phyloP scores from a whole-genome alignment of 176 grass and related monocot genomes.

The Cocos nucifera region DNA sequence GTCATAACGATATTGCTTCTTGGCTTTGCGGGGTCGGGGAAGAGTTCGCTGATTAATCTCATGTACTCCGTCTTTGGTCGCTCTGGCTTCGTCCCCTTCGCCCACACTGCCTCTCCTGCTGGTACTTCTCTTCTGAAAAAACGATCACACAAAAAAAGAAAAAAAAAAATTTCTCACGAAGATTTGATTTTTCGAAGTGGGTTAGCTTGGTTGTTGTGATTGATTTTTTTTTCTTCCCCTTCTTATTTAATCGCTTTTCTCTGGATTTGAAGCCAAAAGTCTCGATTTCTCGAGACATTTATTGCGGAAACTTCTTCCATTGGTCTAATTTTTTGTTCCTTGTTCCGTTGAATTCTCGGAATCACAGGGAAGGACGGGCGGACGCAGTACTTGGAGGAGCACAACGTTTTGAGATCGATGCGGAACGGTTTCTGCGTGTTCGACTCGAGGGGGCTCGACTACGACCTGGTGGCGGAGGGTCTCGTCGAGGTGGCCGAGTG shows the following conservation, averaged over 20 bases:
- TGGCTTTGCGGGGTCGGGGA: constrained; percentile 10
- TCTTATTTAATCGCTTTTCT: background rate
- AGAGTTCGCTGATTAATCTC: constrained; percentile 15
- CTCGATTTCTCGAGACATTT: background rate
- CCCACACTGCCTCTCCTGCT: constrained; percentile 4
- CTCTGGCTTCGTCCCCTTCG: constrained; percentile 12
- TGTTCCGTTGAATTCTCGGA: background rate
- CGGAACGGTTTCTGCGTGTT: constrained; percentile 29
- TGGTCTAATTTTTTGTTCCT: too few relatives aligned
- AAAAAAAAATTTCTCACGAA: too few relatives aligned
- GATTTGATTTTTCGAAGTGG: too few relatives aligned
- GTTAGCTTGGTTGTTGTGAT: too few relatives aligned
- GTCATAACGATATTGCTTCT: constrained; percentile 11
- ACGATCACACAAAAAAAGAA: too few relatives aligned
- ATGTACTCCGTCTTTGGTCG: constrained; percentile 24
- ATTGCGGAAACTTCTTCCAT: too few relatives aligned
- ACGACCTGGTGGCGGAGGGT: constrained; percentile 3
- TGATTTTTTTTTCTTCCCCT: background rate
- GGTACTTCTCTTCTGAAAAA: background rate
- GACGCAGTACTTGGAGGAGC: constrained; percentile 25
- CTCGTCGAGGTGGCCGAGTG: constrained; percentile 17
- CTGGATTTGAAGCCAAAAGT: background rate
- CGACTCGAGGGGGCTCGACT: constrained; percentile 17
- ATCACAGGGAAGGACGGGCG: constrained; percentile 16
- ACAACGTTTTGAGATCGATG: constrained; percentile 17